phyloP scores from a whole-genome alignment of 2,329 filamentous ascomycete species.

The Aureobasidium subglaciale region DNA sequence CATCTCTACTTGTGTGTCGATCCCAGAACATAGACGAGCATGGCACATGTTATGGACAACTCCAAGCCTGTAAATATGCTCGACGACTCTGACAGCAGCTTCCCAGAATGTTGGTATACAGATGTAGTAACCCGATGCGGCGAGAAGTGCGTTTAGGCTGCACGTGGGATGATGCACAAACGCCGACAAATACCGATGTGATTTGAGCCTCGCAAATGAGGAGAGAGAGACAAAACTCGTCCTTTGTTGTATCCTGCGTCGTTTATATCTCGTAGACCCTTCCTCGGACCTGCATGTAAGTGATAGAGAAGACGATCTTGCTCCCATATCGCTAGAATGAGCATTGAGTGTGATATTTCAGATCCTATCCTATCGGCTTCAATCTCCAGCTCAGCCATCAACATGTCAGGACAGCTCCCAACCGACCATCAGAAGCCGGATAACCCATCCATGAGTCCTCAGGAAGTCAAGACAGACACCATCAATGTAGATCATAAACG shows the following conservation, averaged over 20 bases:
- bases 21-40: too few species aligned
- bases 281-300: background rate
- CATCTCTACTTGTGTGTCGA: background rate
- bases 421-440: background rate
- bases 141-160: background rate
- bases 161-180: background rate
- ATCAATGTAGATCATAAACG: constrained; percentile 10
- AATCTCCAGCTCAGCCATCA: background rate
- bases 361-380: background rate
- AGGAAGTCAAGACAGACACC: background rate
- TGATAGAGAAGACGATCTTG: background rate
- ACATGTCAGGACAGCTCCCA: constrained; percentile 2
- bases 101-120: background rate
- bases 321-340: background rate
- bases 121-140: background rate
- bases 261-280: background rate
- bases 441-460: background rate
- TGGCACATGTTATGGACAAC: too few species aligned
- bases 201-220: background rate
- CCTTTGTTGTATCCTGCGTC: too few species aligned
- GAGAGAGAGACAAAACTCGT: background rate
- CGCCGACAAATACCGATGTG: background rate
- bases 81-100: too few species aligned
- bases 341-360: background rate
- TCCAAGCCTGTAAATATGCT: too few species aligned